phyloP scores from a whole-genome alignment of 345 rosid species.

The Brassica rapa region DNA sequence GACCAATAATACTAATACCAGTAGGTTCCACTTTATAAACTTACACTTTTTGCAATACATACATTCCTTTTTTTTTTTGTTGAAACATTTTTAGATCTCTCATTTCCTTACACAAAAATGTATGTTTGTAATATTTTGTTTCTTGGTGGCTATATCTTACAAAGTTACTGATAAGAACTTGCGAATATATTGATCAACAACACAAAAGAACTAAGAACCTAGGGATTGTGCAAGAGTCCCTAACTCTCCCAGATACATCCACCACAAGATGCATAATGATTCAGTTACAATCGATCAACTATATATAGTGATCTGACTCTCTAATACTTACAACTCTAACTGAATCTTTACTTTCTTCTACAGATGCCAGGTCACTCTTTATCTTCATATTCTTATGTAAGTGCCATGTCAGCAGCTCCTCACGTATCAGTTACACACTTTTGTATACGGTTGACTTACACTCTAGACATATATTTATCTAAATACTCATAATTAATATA shows the following conservation, averaged over 20 bases:
- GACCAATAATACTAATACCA: slow-evolving; percentile 13
- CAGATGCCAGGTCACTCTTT: background rate
- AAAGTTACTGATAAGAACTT: background rate
- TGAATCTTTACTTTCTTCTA: background rate
- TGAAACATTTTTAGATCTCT: background rate
- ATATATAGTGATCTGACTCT: background rate
- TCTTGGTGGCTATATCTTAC: background rate
- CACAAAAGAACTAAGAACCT: too few relatives aligned
- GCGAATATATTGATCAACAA: slow-evolving; percentile 43
- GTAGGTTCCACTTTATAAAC: background rate
- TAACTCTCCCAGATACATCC: too few relatives aligned
- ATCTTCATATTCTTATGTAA: too few relatives aligned
- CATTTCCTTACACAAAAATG: background rate
- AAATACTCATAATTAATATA: too few relatives aligned
- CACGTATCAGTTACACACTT: too few relatives aligned
- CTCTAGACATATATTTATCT: too few relatives aligned
- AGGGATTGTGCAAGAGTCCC: too few relatives aligned
- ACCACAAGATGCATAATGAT: too few relatives aligned
- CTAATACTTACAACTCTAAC: background rate
- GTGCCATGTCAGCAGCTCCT: too few relatives aligned
- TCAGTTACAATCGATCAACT: background rate
- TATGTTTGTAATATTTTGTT: background rate
- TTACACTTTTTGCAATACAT: background rate
- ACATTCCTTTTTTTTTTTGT: background rate
- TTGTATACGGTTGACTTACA: background rate